A percentile compares a stretch with the other conserved stretches of the same genome.
Evolutionary conservation across 1,284 basidiomycete genomes (phyloP).

Genomic region (Caloboletus firmus): DNA sequence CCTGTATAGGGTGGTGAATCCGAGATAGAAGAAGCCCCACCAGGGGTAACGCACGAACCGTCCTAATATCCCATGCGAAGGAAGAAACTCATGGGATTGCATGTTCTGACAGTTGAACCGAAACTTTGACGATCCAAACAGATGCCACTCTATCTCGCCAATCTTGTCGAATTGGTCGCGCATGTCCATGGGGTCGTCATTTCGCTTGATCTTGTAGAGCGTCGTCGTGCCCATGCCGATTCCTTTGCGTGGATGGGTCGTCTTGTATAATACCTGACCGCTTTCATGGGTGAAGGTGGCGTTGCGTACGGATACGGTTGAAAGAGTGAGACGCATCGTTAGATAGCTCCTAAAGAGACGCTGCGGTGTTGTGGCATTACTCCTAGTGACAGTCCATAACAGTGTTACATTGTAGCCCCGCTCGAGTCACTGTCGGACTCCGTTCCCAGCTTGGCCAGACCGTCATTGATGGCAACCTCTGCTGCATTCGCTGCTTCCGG

Average conservation of each 20-base stretch:
- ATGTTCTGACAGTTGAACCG: conserved; percentile 20
- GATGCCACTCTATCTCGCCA: conserved; percentile 30
- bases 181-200: conserved; percentile 29
- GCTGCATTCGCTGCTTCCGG: conserved; percentile 57
- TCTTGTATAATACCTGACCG: conserved; percentile 35
- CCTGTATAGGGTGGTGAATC: conserved; percentile 5
- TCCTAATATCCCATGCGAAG: conserved; percentile 24
- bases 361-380: neutral
- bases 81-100: conserved; percentile 29
- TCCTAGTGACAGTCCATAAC: neutral
- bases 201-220: conserved; percentile 28
- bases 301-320: conserved; percentile 23
- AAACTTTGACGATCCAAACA: conserved; percentile 26
- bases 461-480: conserved; percentile 22
- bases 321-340: conserved; percentile 26
- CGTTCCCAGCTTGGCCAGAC: neutral
- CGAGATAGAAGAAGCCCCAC: neutral
- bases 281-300: conserved; percentile 21
- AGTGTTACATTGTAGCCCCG: too few relatives aligned
- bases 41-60: conserved; percentile 16
- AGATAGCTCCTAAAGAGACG: neutral
- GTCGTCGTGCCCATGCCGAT: conserved; percentile 23
- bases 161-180: conserved; percentile 26
- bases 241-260: conserved; percentile 17
- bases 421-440: too few relatives aligned